A percentile compares a stretch with the other conserved stretches of the same genome.
These are phyloP conservation scores for Backusella liffmaniae DNA, from an alignment of 192 early-diverging fungal species.

Conservation along the genomic window DNA sequence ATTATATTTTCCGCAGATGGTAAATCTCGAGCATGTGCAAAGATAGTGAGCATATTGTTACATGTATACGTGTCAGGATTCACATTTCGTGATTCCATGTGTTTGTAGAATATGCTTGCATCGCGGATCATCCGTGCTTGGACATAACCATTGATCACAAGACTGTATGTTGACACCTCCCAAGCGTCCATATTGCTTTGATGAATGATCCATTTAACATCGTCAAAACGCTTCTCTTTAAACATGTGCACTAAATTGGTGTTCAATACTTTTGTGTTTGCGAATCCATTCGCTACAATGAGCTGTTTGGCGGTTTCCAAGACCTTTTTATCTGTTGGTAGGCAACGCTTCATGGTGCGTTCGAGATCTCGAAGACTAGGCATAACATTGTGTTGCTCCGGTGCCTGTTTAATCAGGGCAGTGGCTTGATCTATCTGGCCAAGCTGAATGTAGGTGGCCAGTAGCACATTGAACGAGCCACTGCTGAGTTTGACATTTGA, in stretches of 20 bases:
- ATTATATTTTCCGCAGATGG: constrained; percentile 17
- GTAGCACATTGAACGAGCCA: constrained; percentile 28
- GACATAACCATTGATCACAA: constrained; percentile 19
- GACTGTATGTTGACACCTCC: constrained; percentile 22
- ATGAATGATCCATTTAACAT: not conserved
- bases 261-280: constrained; percentile 11
- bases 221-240: constrained; percentile 8
- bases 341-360: constrained; percentile 23
- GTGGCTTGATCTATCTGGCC: constrained; percentile 18
- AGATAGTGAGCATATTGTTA: constrained; percentile 16
- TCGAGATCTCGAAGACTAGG: constrained; percentile 27
- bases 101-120: constrained; percentile 10
- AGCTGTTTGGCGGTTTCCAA: constrained; percentile 4
- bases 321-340: constrained; percentile 11
- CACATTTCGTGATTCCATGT: constrained; percentile 12
- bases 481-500: constrained; percentile 9
- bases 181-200: not conserved
- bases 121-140: constrained; percentile 6
- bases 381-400: not conserved
- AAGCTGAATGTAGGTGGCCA: constrained; percentile 27
- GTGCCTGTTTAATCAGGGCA: constrained; percentile 11
- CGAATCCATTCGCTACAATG: not conserved
- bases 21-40: constrained; percentile 15
- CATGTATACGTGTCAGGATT: constrained; percentile 11
- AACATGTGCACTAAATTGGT: constrained; percentile 26